These are phyloP conservation scores for Ceriops decandra DNA, from an alignment of 345 rosid genomes.

Conservation along the genomic window DNA sequence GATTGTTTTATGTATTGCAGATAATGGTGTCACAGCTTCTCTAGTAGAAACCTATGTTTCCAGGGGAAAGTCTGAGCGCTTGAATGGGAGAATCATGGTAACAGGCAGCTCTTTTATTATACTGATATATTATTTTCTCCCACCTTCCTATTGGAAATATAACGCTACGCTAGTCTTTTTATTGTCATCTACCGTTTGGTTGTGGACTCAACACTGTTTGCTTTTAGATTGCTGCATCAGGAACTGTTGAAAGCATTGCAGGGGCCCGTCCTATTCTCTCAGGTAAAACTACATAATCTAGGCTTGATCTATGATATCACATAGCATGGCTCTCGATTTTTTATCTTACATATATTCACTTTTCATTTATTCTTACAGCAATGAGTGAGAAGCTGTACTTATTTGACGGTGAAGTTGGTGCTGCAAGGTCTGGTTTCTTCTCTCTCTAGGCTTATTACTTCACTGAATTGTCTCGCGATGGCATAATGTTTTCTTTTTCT, in stretches of 20 bases:
- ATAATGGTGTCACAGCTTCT: slow-evolving; percentile 35
- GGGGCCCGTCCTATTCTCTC: slow-evolving; percentile 72
- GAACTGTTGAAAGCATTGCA: slow-evolving; percentile 61
- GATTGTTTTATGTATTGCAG: slow-evolving; percentile 38
- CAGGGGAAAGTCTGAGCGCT: slow-evolving; percentile 53
- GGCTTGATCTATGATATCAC: neutral
- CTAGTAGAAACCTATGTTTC: slow-evolving; percentile 66
- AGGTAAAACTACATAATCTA: slow-evolving; percentile 41
- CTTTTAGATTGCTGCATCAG: slow-evolving; percentile 66
- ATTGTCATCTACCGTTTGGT: neutral
- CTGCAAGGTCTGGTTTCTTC: slow-evolving; percentile 62
- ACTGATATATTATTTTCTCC: neutral
- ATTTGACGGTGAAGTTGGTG: slow-evolving; percentile 76
- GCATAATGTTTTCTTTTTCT: neutral
- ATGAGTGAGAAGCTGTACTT: slow-evolving; percentile 67
- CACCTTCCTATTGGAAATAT: neutral
- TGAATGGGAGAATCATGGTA: slow-evolving; percentile 71
- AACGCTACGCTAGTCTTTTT: neutral
- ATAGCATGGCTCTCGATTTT: neutral
- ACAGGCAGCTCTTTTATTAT: neutral
- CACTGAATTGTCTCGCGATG: neutral
- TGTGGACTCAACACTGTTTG: slow-evolving; percentile 1
- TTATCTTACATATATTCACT: slow-evolving; percentile 9
- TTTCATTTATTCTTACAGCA: slow-evolving; percentile 40
- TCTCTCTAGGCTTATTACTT: neutral